Evolutionary conservation across 2,329 filamentous ascomycete species (phyloP).

Genomic region (Microcyclospora tardicrescens): DNA sequence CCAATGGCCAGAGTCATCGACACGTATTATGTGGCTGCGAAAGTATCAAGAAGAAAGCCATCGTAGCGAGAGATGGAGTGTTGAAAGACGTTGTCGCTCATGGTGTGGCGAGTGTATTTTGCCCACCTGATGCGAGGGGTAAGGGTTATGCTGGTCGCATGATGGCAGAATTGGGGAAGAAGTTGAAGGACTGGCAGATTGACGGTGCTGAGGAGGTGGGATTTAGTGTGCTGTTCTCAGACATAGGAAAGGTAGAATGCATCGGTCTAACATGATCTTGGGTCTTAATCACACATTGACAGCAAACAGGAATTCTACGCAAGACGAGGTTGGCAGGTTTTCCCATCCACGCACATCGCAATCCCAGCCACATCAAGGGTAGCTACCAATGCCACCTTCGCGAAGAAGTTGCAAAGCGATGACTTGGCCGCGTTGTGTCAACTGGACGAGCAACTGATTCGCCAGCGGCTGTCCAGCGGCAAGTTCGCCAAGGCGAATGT

Average conservation of each 20-base stretch:
- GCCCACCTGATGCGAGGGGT: conserved; percentile 50
- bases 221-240: conserved; percentile 75
- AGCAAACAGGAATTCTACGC: conserved; percentile 52
- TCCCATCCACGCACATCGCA: conserved; percentile 58
- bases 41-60: conserved; percentile 37
- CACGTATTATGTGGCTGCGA: conserved; percentile 46
- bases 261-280: no score
- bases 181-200: conserved; percentile 40
- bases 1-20: conserved; percentile 19
- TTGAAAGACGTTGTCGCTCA: conserved; percentile 50
- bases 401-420: conserved; percentile 38
- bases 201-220: conserved; percentile 33
- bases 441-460: conserved; percentile 51
- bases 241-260: conserved; percentile 53
- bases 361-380: conserved; percentile 34
- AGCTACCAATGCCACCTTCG: conserved; percentile 8
- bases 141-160: conserved; percentile 67
- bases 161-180: conserved; percentile 51
- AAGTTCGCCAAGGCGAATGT: conserved; percentile 11
- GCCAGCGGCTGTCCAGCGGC: conserved; percentile 32
- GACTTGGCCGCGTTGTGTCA: conserved; percentile 50
- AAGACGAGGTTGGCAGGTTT: conserved; percentile 61
- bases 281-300: background rate
- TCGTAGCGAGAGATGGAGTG: conserved; percentile 31
- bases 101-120: conserved; percentile 69